phyloP scores from a whole-genome alignment of 169 alveolate genomes.

The Plasmodium fragile region DNA sequence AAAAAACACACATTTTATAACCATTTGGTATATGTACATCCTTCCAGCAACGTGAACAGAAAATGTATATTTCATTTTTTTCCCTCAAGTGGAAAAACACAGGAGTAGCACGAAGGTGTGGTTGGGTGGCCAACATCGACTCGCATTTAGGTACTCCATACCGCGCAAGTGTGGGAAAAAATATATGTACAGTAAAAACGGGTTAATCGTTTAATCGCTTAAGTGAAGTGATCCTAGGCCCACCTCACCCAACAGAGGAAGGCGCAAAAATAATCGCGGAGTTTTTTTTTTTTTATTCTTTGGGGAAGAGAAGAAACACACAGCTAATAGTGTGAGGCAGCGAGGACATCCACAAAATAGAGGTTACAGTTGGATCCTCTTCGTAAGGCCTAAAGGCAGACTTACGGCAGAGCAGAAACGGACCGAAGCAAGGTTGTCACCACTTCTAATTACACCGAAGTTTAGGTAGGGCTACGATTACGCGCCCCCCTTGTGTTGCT shows the following conservation, averaged over 20 bases:
- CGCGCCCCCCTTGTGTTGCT: neutral
- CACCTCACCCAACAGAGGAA: neutral
- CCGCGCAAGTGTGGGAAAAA: neutral
- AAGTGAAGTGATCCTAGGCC: neutral
- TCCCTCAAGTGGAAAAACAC: neutral
- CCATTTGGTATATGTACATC: neutral
- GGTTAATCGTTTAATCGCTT: neutral
- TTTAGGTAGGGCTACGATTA: neutral
- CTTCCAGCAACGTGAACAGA: neutral
- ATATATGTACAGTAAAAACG: neutral
- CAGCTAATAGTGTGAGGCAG: neutral
- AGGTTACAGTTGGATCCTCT: neutral
- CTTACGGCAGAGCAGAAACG: neutral
- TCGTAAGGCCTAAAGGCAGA: neutral
- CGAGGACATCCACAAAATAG: neutral
- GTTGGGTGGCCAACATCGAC: neutral
- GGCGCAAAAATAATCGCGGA: neutral
- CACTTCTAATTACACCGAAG: neutral
- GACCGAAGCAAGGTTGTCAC: neutral
- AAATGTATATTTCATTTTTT: neutral
- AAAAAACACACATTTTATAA: neutral
- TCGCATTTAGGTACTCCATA: neutral
- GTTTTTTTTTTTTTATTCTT: neutral
- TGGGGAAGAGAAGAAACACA: neutral
- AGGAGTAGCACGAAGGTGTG: neutral